Percentiles rank a stretch among this genome's conserved stretches.
phyloP scores from a whole-genome alignment of 129 eudicot species.

The Tagetes patula region DNA sequence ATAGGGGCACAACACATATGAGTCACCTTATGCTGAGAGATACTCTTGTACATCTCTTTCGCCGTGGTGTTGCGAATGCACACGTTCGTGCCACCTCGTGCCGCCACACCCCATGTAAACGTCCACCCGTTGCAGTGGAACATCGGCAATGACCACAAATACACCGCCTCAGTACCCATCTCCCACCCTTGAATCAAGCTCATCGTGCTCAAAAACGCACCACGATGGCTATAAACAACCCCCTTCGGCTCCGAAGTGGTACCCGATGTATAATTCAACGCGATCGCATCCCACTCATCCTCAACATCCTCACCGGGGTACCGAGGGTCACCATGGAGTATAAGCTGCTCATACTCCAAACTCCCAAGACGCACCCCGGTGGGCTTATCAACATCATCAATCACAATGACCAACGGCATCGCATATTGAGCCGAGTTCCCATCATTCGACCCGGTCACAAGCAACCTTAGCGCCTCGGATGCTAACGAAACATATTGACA shows the following conservation, averaged over 20 bases:
- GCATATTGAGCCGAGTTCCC: not conserved
- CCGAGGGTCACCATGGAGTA: slow-evolving; percentile 37
- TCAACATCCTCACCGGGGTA: slow-evolving; percentile 35
- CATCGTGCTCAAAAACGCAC: slow-evolving; percentile 52
- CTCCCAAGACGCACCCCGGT: slow-evolving; percentile 48
- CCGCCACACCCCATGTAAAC: slow-evolving; percentile 66
- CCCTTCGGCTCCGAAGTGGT: slow-evolving; percentile 66
- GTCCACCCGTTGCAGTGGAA: slow-evolving; percentile 77
- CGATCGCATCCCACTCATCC: slow-evolving; percentile 58
- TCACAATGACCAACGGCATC: slow-evolving; percentile 52
- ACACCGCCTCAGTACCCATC: slow-evolving; percentile 46
- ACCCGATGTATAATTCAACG: slow-evolving; percentile 60
- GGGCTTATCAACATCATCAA: slow-evolving; percentile 56
- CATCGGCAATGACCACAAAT: slow-evolving; percentile 63
- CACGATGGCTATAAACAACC: slow-evolving; percentile 65
- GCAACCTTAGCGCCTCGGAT: slow-evolving; percentile 45
- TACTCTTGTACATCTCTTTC: slow-evolving; percentile 32
- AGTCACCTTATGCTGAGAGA: slow-evolving; percentile 41
- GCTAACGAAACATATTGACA: slow-evolving; percentile 47
- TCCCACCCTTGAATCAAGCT: slow-evolving; percentile 51
- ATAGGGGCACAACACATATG: slow-evolving; percentile 68
- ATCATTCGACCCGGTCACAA: slow-evolving; percentile 22
- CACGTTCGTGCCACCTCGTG: slow-evolving; percentile 59
- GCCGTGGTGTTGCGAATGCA: slow-evolving; percentile 54
- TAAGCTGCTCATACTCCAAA: slow-evolving; percentile 63